Base-by-base conservation (phyloP, 192 early-diverging fungal species). In the Rhizophagus prolifer region DNA sequence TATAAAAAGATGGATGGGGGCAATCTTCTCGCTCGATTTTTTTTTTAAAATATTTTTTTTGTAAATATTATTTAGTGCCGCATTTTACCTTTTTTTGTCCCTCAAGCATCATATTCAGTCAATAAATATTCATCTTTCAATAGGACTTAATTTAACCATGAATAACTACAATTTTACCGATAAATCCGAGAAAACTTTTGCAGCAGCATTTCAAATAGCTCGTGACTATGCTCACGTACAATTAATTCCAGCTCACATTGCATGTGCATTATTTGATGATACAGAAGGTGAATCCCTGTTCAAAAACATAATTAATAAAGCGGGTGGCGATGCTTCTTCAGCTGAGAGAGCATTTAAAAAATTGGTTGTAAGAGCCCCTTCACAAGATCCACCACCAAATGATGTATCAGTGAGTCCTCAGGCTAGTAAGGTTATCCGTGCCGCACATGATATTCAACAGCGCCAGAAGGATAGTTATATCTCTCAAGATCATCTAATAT, bases 381-480 rank as follows among this genome's bases (percentile, higher is more conserved):
- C 93, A 0, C 96, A 99, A 82, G 87, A 90, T 41, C 96, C 97
- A 2, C 88, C 96, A 8, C 97, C 97, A 0, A 80, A 87, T 1
- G 88, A 94, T 28, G 72, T 96, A 5, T 85, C 87, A 0, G 86
- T 96, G 44, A 85, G 87, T 30, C 85, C 90, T 1, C 83, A 87
- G 66, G 77, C 92, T 25, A 78, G 79, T 47, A 92, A 91, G 58
- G 60, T 94, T 26, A 82, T 98, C 1, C 79, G 89, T 5, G 83
- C 86, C 72, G 95, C 97, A 25, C 90, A 96, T 78, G 91, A 92
- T 59, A 83, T 94, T 61, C 89, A 92, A 81, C 94, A 95, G 77
- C 84, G 86, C 34, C 95, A 96, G 84, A 94, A 94, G 75, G 97
- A 99, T 78, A 89, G 92, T 7, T 93, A 91, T 79, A 85, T 99